A percentile compares a stretch with the other conserved stretches of the same genome.
Conservation (phyloP, 345 rosid species). For the Eucalyptus regnans region DNA sequence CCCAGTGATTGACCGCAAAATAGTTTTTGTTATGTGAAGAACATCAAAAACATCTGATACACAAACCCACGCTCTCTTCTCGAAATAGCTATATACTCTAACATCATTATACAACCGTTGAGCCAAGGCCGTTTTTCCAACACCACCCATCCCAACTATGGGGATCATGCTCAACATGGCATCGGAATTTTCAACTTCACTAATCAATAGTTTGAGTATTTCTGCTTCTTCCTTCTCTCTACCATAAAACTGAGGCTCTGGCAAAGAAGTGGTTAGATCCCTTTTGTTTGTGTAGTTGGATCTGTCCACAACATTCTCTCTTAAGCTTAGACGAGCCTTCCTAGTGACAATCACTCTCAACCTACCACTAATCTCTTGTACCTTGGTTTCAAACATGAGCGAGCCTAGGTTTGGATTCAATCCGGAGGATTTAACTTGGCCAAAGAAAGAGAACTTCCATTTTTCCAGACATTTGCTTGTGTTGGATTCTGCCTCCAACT, state of each 20-base stretch:
- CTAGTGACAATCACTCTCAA: not conserved
- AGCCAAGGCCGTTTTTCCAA: not conserved
- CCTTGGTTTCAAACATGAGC: not conserved
- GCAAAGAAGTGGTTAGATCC: not conserved
- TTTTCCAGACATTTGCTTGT: not conserved
- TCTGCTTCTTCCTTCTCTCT: not conserved
- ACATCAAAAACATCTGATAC: not conserved
- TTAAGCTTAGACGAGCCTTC: not conserved
- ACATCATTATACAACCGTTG: not conserved
- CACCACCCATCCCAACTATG: not conserved
- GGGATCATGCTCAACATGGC: not conserved
- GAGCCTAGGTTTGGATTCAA: not conserved
- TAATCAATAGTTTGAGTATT: not conserved
- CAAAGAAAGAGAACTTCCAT: not conserved
- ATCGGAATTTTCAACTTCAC: not conserved
- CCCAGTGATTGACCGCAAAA: not conserved
- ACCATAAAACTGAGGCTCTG: not conserved
- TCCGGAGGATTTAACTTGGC: rapidly evolving
- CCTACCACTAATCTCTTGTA: not conserved
- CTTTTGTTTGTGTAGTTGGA: not conserved
- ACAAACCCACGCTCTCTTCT: not conserved
- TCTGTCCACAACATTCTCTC: not conserved
- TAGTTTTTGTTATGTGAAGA: not conserved
- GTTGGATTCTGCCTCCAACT: not conserved
- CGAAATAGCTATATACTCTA: not conserved